Evolutionary conservation across 768 basidiomycete genomes (phyloP), one percentile per base, ranked within the genome.

Genomic region (Mycena sanguinolenta): DNA sequence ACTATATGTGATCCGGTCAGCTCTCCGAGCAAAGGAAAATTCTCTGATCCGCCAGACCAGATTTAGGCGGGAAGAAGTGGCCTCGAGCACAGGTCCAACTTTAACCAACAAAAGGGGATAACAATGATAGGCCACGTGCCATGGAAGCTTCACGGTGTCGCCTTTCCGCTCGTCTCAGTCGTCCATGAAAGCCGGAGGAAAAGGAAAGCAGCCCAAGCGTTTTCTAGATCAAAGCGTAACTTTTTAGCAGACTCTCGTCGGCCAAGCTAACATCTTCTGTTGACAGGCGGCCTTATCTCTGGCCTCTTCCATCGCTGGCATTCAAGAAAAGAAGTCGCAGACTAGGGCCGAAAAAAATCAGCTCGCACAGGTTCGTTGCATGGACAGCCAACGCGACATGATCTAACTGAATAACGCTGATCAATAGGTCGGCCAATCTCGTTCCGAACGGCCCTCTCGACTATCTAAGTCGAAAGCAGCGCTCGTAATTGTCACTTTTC

Each of bases 241-340:
- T 25, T 17, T 23, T 39, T 30, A 17, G 36, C 42, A 13, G 10
- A 6, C 17, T 32, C 27, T 23, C 38, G 3, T 23, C 3, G 7
- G 7, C 53, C 23, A n/a, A 21, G 19, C 52, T 19, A 34, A 60
- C 38, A 36, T 67, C 67, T 65, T 62, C 69, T 63, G 46, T 57
- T 53, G 64, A 65, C 71, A 89, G 88, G 87, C 88, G 70, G 83
- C 84, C 7, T 72, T 87, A 67, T 77, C 77, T 59, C 77, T 89
- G 16, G 88, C 88, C n/a, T 74, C 79, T 68, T 82, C 82, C 42
- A 87, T 89, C 75, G 84, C 79, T n/a, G 75, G 75, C 38, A 75
- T 71, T 19, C 84, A 87, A 69, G 88, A 89, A 77, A 75, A 86
- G 74, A 87, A 84, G 63, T 71, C 80, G 8, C 75, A 78, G 59